phyloP scores from a whole-genome alignment of 495 filamentous ascomycete species.

The Penicillium coprophilum region DNA sequence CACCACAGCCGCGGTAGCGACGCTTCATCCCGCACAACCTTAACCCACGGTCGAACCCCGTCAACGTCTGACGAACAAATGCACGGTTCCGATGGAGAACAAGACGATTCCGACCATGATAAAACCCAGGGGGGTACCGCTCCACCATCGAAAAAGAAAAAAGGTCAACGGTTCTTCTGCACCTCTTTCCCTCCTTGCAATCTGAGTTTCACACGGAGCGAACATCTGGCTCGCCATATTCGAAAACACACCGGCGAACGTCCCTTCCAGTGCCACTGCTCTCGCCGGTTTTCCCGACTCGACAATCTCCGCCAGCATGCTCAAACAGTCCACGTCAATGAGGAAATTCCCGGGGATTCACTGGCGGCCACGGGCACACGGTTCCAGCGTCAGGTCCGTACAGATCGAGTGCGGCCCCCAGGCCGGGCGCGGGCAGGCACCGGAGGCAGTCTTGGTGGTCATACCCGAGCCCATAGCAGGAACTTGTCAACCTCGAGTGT shows the following conservation, averaged over 20 bases:
- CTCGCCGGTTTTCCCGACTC: conserved; percentile 89
- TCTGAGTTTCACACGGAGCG: conserved; percentile 92
- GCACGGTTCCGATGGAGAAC: conserved; percentile 73
- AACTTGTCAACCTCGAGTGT: conserved; percentile 88
- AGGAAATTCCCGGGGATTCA: conserved; percentile 92
- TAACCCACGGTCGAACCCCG: conserved; percentile 27
- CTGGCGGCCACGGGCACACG: conserved; percentile 90
- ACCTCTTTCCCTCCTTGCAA: conserved; percentile 96
- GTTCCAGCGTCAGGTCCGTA: conserved; percentile 92
- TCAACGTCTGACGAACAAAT: conserved; percentile 71
- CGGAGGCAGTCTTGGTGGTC: conserved; percentile 62
- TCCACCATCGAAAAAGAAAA: conserved; percentile 83
- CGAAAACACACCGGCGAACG: conserved; percentile 98
- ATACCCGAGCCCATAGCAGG: conserved; percentile 71
- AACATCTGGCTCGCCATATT: conserved; percentile 93
- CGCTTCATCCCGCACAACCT: conserved; percentile 13
- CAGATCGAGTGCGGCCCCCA: conserved; percentile 72
- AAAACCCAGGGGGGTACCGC: conserved; percentile 63
- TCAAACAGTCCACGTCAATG: conserved; percentile 96
- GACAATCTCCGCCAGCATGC: conserved; percentile 97
- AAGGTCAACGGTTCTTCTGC: conserved; percentile 94
- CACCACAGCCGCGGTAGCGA: conserved; percentile 18
- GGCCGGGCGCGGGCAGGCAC: conserved; percentile 75
- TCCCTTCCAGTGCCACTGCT: conserved; percentile 96
- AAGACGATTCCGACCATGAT: conserved; percentile 75